Conservation (phyloP, 2,329 filamentous ascomycete species). For the Didymella exigua region DNA sequence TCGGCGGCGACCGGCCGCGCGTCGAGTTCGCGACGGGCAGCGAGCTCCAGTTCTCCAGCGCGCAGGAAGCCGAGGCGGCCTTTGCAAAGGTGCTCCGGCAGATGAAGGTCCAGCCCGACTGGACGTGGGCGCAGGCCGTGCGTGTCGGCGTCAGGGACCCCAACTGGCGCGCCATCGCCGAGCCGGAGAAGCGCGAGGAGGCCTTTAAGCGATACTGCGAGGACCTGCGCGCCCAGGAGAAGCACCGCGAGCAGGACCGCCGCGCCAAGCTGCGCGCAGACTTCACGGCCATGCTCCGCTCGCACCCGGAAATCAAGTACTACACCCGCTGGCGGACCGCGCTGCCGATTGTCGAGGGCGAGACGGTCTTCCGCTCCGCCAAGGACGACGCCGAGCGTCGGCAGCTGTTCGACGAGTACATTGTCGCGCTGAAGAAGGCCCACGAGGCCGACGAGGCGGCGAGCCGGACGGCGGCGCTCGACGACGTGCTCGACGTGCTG, state of each 20-base stretch:
- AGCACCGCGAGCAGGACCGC: slow-evolving; percentile 91
- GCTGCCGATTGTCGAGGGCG: slow-evolving; percentile 88
- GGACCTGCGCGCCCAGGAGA: slow-evolving; percentile 88
- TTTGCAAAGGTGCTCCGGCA: slow-evolving; percentile 90
- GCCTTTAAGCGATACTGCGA: slow-evolving; percentile 95
- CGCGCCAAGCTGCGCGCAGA: slow-evolving; percentile 89
- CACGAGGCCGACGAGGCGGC: slow-evolving; percentile 76
- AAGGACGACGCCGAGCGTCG: slow-evolving; percentile 85
- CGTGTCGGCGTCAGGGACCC: slow-evolving; percentile 85
- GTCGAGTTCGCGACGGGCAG: slow-evolving; percentile 53
- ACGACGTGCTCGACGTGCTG: slow-evolving; percentile 78
- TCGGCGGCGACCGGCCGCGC: slow-evolving; percentile 44
- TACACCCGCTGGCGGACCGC: slow-evolving; percentile 98
- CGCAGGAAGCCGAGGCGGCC: slow-evolving; percentile 89
- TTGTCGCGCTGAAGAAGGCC: slow-evolving; percentile 78
- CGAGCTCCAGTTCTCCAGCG: slow-evolving; percentile 58
- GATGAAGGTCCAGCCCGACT: slow-evolving; percentile 85
- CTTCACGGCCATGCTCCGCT: slow-evolving; percentile 94
- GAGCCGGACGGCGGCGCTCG: slow-evolving; percentile 79
- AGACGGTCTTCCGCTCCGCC: slow-evolving; percentile 93
- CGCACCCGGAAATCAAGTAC: slow-evolving; percentile 95
- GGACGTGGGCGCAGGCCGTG: slow-evolving; percentile 90
- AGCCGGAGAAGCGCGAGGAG: slow-evolving; percentile 85
- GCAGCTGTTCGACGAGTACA: slow-evolving; percentile 92
- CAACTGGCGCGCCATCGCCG: slow-evolving; percentile 90